These are phyloP conservation scores for Pseudogymnoascus sp. DNA, from an alignment of 2,329 filamentous ascomycete genomes.

Conservation along the genomic window DNA sequence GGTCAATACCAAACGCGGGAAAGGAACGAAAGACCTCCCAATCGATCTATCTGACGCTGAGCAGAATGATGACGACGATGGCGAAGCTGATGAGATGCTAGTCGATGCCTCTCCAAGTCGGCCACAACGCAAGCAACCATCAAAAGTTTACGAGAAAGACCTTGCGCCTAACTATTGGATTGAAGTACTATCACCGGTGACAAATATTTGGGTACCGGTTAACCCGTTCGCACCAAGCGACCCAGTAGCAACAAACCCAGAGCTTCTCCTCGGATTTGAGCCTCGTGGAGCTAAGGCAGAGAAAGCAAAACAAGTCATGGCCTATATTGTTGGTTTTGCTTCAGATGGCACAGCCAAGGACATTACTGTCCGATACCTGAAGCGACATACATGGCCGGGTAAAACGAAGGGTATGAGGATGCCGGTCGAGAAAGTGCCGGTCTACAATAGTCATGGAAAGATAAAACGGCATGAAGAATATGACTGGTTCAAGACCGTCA, in stretches of 20 bases:
- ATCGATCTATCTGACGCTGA: constrained; percentile 40
- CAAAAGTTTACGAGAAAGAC: constrained; percentile 62
- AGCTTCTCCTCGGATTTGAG: constrained; percentile 69
- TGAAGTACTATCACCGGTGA: constrained; percentile 77
- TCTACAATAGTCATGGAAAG: constrained; percentile 72
- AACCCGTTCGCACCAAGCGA: constrained; percentile 64
- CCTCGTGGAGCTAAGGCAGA: constrained; percentile 78
- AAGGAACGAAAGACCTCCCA: constrained; percentile 28
- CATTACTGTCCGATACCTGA: constrained; percentile 85
- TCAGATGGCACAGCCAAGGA: constrained; percentile 87
- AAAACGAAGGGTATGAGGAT: constrained; percentile 82
- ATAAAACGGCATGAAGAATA: constrained; percentile 68
- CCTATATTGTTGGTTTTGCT: constrained; percentile 79
- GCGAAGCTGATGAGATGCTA: constrained; percentile 44
- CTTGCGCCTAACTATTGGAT: constrained; percentile 88
- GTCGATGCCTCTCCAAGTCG: constrained; percentile 41
- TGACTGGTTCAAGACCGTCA: constrained; percentile 81
- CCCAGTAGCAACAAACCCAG: constrained; percentile 62
- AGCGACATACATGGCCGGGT: constrained; percentile 72
- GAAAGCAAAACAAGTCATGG: constrained; percentile 79
- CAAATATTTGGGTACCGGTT: constrained; percentile 70
- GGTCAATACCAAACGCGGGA: constrained; percentile 18
- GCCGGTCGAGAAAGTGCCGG: constrained; percentile 68
- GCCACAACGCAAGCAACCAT: constrained; percentile 15
- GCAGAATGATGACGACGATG: constrained; percentile 46